Evolutionary conservation across 345 rosid genomes (phyloP).

Genomic region (Litchi chinensis): DNA sequence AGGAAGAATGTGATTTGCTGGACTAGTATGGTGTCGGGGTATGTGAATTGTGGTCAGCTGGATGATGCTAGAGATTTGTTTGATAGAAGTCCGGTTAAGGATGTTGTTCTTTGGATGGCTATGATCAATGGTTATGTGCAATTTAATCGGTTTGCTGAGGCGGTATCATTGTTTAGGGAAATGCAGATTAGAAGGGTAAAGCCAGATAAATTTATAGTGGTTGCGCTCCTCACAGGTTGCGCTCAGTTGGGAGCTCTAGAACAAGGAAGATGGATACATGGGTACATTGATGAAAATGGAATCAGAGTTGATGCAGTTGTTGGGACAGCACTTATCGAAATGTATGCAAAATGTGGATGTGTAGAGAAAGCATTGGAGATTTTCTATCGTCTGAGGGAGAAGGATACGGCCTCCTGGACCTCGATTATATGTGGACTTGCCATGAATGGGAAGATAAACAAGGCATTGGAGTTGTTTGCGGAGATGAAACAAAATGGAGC

Average conservation of each 20-base stretch:
- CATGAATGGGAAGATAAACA: background rate
- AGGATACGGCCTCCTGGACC: constrained; percentile 2
- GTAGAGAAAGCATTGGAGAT: background rate
- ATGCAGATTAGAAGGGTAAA: constrained; percentile 5
- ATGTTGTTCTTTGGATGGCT: constrained; percentile 1
- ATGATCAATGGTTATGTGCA: constrained; percentile 6
- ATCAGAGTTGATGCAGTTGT: constrained; percentile 3
- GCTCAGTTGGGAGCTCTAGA: constrained; percentile 8
- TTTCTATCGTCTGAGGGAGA: background rate
- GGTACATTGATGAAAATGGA: constrained; percentile 3
- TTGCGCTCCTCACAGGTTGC: background rate
- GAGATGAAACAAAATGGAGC: background rate
- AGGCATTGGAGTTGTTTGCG: background rate
- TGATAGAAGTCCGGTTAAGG: background rate
- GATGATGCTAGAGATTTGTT: constrained; percentile 1
- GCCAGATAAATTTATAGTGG: constrained; percentile 4
- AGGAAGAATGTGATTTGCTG: background rate
- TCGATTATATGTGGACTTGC: background rate
- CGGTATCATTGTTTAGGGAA: background rate
- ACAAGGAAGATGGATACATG: background rate
- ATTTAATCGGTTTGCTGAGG: background rate
- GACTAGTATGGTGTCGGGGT: constrained; percentile 2
- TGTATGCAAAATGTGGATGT: constrained; percentile 6
- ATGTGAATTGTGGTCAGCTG: background rate
- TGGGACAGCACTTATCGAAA: constrained; percentile 1